A percentile compares a stretch with the other conserved stretches of the same genome.
Conservation (phyloP, 495 filamentous ascomycete genomes). For the Astrothelium subdiscretum region DNA sequence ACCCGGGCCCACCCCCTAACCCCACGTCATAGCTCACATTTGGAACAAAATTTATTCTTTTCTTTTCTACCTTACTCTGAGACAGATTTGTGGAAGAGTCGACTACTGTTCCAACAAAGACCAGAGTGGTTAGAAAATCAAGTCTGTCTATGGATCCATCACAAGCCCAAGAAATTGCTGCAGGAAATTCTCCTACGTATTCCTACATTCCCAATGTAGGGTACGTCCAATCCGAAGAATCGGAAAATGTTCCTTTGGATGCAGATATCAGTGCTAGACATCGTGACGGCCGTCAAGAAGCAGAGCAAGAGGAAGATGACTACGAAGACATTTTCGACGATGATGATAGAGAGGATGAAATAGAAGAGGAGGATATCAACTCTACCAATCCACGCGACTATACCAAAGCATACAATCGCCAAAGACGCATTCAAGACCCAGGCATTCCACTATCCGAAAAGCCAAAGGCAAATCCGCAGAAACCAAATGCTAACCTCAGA, state of each 20-base stretch:
- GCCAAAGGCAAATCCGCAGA: constrained; percentile 71
- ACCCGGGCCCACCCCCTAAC: neutral
- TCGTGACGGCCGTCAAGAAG: neutral
- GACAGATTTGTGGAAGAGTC: no score
- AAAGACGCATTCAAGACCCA: constrained; percentile 49
- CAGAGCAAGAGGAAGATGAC: constrained; percentile 41
- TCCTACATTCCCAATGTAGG: neutral
- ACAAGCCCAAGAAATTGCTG: neutral
- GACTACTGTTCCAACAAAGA: no score
- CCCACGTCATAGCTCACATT: neutral
- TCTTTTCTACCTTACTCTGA: neutral
- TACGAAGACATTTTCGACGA: constrained; percentile 48
- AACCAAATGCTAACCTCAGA: constrained; percentile 66
- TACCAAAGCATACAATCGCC: constrained; percentile 86
- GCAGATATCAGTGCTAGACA: neutral
- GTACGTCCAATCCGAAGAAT: neutral
- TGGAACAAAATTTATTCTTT: neutral
- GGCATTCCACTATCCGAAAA: constrained; percentile 43
- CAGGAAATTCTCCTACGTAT: neutral
- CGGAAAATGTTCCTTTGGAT: neutral
- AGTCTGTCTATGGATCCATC: neutral
- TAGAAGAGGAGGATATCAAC: constrained; percentile 45
- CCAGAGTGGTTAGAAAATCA: neutral
- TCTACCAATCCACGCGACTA: constrained; percentile 55
- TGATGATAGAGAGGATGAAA: constrained; percentile 38